Conservation (phyloP, 805 yeast species). For the Peterozyma xylosa region DNA sequence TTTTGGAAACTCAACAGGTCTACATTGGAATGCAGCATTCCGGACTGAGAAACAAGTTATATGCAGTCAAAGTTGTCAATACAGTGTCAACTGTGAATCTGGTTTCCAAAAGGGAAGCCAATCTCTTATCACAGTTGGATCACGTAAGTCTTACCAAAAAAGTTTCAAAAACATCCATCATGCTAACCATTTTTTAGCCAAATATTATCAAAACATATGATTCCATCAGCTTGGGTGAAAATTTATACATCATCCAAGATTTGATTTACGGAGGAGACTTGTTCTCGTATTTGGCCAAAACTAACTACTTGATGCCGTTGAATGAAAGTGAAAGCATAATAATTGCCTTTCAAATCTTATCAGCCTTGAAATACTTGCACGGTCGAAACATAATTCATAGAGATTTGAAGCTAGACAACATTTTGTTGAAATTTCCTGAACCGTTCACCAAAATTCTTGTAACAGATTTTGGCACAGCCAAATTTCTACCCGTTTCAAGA, state of each 20-base stretch:
- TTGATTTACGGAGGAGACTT: slow-evolving; percentile 51
- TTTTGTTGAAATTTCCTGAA: slow-evolving; percentile 45
- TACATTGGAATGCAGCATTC: slow-evolving; percentile 22
- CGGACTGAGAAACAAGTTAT: slow-evolving; percentile 19
- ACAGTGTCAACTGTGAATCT: slow-evolving; percentile 20
- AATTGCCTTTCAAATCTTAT: slow-evolving; percentile 46
- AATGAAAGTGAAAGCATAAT: slow-evolving; percentile 49
- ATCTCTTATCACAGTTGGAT: slow-evolving; percentile 26
- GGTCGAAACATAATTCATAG: slow-evolving; percentile 50
- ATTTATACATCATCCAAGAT: slow-evolving; percentile 40
- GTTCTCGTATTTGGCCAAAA: slow-evolving; percentile 43
- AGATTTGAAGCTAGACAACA: slow-evolving; percentile 61
- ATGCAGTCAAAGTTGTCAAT: slow-evolving; percentile 43
- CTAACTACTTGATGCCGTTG: slow-evolving; percentile 29
- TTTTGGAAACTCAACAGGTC: slow-evolving; percentile 12
- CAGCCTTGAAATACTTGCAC: slow-evolving; percentile 52
- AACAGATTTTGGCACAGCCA: slow-evolving; percentile 62
- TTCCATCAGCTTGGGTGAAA: slow-evolving; percentile 17
- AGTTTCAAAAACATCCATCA: background rate
- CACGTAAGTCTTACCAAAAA: slow-evolving; percentile 26
- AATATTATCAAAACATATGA: slow-evolving; percentile 40
- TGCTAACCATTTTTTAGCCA: slow-evolving; percentile 22
- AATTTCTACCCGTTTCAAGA: slow-evolving; percentile 6
- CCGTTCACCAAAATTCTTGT: slow-evolving; percentile 46
- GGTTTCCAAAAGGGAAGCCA: slow-evolving; percentile 29